Evolutionary conservation across 2,329 filamentous ascomycete genomes (phyloP).

Genomic region (Cryphonectria parasitica): DNA sequence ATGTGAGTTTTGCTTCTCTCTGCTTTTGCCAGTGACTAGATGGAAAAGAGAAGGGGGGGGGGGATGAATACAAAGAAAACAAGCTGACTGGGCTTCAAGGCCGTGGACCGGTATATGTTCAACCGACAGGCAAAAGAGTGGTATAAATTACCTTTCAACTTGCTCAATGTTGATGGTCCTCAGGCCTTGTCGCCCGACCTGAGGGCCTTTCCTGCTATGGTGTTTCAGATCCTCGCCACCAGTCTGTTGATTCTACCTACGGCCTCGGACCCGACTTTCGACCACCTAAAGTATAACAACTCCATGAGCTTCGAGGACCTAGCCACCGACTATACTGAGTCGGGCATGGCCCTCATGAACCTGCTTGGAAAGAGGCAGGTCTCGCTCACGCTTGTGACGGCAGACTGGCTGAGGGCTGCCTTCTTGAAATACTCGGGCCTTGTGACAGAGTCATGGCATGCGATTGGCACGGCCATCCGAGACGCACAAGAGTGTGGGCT

Average conservation of each 20-base stretch:
- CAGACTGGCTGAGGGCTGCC: slow-evolving; percentile 58
- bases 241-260: slow-evolving; percentile 57
- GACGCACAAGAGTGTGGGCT: slow-evolving; percentile 67
- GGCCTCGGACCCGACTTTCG: slow-evolving; percentile 52
- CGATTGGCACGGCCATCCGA: slow-evolving; percentile 59
- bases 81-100: slow-evolving; percentile 36
- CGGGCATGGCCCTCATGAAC: slow-evolving; percentile 55
- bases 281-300: slow-evolving; percentile 60
- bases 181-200: slow-evolving; percentile 55
- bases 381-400: slow-evolving; percentile 59
- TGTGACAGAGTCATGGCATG: slow-evolving; percentile 59
- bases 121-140: slow-evolving; percentile 56
- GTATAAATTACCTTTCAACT: slow-evolving; percentile 56
- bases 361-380: slow-evolving; percentile 62
- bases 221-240: slow-evolving; percentile 62
- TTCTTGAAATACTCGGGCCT: slow-evolving; percentile 64
- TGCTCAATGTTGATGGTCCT: slow-evolving; percentile 54
- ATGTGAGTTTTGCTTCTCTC: slow-evolving; percentile 19
- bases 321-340: slow-evolving; percentile 63
- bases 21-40: background rate
- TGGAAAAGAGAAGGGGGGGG: background rate
- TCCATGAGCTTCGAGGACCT: slow-evolving; percentile 65
- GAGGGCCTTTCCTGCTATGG: slow-evolving; percentile 60
- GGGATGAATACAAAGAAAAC: background rate
- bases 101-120: slow-evolving; percentile 58